Percentiles rank a stretch among this genome's conserved stretches.
Conservation (phyloP, 2,329 filamentous ascomycete species). For the Teratosphaeria destructans region DNA sequence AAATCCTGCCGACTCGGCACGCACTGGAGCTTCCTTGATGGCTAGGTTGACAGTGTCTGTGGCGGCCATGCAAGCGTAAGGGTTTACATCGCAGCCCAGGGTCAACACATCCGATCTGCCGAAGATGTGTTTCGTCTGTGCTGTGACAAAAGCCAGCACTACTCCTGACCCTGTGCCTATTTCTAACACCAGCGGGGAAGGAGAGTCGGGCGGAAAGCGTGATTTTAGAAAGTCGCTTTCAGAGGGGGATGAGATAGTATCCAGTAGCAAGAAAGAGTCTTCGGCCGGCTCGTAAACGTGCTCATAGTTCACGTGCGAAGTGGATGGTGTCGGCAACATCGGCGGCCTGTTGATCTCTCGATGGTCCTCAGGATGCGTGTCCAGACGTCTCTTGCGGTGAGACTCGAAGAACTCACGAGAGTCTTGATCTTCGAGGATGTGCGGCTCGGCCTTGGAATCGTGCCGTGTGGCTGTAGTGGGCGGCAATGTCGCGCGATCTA, state of each 20-base stretch:
- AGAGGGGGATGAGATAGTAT: constrained; percentile 65
- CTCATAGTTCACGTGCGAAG: constrained; percentile 79
- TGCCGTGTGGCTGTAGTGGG: not conserved
- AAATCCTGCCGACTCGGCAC: constrained; percentile 33
- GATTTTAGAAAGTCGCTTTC: constrained; percentile 59
- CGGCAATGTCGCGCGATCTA: not conserved
- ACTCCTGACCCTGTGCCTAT: constrained; percentile 87
- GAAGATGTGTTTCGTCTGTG: constrained; percentile 63
- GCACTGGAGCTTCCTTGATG: constrained; percentile 21
- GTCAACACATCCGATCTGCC: constrained; percentile 60
- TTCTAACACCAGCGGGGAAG: constrained; percentile 59
- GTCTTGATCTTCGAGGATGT: not conserved
- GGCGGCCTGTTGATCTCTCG: constrained; percentile 2
- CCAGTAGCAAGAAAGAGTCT: constrained; percentile 87
- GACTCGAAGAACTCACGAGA: not conserved
- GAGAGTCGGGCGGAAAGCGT: constrained; percentile 41
- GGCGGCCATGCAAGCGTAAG: constrained; percentile 70
- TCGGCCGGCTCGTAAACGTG: constrained; percentile 91
- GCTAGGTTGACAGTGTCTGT: constrained; percentile 53
- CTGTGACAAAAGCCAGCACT: constrained; percentile 77
- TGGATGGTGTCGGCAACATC: constrained; percentile 92
- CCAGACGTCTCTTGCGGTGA: not conserved
- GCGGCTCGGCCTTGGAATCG: not conserved
- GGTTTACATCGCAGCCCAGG: constrained; percentile 74
- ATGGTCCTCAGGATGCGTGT: not conserved